Conservation (phyloP, 495 filamentous ascomycete species). For the Aspergillus panamensis region DNA sequence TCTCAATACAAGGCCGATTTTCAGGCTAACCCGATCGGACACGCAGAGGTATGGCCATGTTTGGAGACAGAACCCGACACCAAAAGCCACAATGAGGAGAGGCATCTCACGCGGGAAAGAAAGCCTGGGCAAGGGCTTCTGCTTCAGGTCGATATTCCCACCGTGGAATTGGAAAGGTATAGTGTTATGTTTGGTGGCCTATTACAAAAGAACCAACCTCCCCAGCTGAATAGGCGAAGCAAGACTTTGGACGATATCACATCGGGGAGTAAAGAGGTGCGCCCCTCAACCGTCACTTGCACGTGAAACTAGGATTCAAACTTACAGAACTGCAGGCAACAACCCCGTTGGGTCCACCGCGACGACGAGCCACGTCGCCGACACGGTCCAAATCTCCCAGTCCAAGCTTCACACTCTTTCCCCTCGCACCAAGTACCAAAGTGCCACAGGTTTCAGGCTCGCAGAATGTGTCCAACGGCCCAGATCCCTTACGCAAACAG, state of each 20-base stretch:
- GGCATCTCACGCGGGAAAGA: not conserved
- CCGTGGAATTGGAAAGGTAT: constrained; percentile 79
- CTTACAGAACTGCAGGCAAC: constrained; percentile 1
- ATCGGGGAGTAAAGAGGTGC: constrained; percentile 43
- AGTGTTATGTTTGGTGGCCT: constrained; percentile 91
- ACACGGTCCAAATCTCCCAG: constrained; percentile 54
- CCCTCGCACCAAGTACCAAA: constrained; percentile 44
- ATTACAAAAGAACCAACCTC: constrained; percentile 48
- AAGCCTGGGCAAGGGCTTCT: constrained; percentile 19
- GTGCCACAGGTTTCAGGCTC: constrained; percentile 34
- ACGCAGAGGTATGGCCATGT: constrained; percentile 35
- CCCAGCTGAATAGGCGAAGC: constrained; percentile 62
- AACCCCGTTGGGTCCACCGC: constrained; percentile 20
- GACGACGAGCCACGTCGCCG: constrained; percentile 58
- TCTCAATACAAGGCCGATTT: constrained; percentile 2
- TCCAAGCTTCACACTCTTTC: constrained; percentile 63
- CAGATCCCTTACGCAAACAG: constrained; percentile 39
- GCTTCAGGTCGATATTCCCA: constrained; percentile 78
- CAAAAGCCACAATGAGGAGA: not conserved
- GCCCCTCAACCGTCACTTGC: not conserved
- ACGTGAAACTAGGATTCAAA: constrained; percentile 4
- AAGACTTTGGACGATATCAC: constrained; percentile 62
- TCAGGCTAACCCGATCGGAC: constrained; percentile 11
- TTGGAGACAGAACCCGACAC: constrained; percentile 21
- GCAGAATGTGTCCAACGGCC: constrained; percentile 31